Base-by-base conservation (phyloP, 2,329 filamentous ascomycete species). In the Alternaria sp. region DNA sequence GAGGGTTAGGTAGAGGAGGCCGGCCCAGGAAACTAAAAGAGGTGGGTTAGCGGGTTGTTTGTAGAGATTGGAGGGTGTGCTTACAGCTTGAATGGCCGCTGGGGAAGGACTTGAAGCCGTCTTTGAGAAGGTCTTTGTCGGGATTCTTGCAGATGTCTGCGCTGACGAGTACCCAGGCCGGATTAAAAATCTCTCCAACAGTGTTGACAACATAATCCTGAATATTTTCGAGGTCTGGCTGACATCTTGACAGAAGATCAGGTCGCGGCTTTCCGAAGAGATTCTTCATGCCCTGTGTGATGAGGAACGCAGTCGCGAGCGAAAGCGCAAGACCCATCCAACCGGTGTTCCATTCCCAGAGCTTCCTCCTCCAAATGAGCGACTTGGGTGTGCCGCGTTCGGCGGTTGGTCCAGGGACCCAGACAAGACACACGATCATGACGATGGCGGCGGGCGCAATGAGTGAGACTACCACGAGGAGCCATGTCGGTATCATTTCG, bases 271-370 rank as follows among this genome's bases (percentile, higher is more conserved):
- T 90, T 43, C 89, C 89, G 66, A 88, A 86, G 3, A 91, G 70
- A 57, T 87, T 93, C 85, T 97, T 97, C 85, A 97, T 89, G 54
- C 91, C 92, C 71, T 93, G 89, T 1, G 93, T 95, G 72, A 96
- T 89, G 79, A 96, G 89, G 83, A 91, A 96, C 5, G 91, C 87
- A 3, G 88, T 84, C 3, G 90, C 88, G 10, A 93, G 83, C 3
- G 91, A 88, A 17, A 97, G 83, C 1, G 85, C 92, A 3, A 97
- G 85, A 0, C 94, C 94, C 73, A 97, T 88, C 88, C 91, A 93
- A 62, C 92, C 93, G 3, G 89, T 89, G 76, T 97, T 93, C 78
- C 92, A 89, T 79, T 97, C 94, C 93, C 95, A 97, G 1, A 97
- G 79, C 81, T 96, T 97, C 68, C 92, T 87, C 76, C 87, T 88